These are phyloP conservation scores for Salix brachista DNA, from an alignment of 345 rosid species.

Conservation along the genomic window DNA sequence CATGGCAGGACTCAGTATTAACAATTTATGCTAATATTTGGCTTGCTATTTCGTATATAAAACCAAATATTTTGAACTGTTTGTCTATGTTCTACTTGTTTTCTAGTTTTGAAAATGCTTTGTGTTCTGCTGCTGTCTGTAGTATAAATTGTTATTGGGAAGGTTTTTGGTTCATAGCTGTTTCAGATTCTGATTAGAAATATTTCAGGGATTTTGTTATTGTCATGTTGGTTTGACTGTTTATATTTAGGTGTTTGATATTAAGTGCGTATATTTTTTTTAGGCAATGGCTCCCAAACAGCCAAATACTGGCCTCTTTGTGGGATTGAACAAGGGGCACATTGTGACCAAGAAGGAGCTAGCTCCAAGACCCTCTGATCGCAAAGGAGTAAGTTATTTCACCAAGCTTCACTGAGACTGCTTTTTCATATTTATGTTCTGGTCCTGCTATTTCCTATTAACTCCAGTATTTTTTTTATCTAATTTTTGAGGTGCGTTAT, in stretches of 20 bases:
- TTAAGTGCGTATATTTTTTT: background rate
- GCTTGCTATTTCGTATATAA: background rate
- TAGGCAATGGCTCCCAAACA: constrained; percentile 48
- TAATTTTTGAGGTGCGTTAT: background rate
- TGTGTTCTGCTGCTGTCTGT: background rate
- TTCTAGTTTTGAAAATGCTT: background rate
- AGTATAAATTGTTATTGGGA: background rate
- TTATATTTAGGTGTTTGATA: background rate
- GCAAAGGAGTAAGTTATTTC: constrained; percentile 50
- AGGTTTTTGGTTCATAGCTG: background rate
- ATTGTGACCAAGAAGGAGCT: constrained; percentile 56
- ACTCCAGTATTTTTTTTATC: background rate
- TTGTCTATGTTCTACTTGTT: no score
- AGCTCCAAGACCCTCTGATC: constrained; percentile 48
- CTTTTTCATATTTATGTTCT: background rate
- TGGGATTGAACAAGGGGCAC: constrained; percentile 64
- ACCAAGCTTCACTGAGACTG: background rate
- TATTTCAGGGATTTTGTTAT: background rate
- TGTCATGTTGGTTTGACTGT: background rate
- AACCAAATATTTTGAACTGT: no score
- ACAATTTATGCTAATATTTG: background rate
- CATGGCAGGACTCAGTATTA: background rate
- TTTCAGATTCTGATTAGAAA: background rate
- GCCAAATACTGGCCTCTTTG: constrained; percentile 47
- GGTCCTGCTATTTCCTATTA: background rate